These are phyloP conservation scores for Eragrostis tef DNA, from an alignment of 202 grass and related monocot genomes.

Conservation along the genomic window DNA sequence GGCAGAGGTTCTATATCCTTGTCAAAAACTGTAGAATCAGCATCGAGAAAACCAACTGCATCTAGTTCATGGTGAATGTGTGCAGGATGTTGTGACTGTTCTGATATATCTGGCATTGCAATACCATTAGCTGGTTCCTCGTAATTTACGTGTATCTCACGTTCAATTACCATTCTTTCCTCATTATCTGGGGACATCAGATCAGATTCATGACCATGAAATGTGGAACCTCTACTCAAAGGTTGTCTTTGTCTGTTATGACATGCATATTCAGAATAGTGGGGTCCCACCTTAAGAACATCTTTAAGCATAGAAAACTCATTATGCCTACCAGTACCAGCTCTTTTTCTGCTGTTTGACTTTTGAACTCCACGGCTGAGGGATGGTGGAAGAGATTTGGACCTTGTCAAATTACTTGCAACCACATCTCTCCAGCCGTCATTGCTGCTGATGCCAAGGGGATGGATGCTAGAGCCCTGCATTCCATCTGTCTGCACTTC, in stretches of 20 bases:
- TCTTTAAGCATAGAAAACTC: conserved; percentile 86
- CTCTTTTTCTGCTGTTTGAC: conserved; percentile 63
- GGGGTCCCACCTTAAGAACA: conserved; percentile 71
- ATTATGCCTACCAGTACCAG: conserved; percentile 51
- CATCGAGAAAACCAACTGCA: conserved; percentile 32
- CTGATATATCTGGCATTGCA: conserved; percentile 36
- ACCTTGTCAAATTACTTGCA: conserved; percentile 63
- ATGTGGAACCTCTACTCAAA: conserved; percentile 37
- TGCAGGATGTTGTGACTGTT: conserved; percentile 43
- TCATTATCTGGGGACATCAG: conserved; percentile 41
- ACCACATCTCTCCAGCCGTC: conserved; percentile 65
- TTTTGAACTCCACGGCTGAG: conserved; percentile 53
- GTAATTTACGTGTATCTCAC: conserved; percentile 76
- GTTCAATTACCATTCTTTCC: conserved; percentile 61
- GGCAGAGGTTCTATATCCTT: conserved; percentile 27
- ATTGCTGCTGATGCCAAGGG: conserved; percentile 62
- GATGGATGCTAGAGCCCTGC: conserved; percentile 38
- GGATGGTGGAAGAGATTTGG: conserved; percentile 72
- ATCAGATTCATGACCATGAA: conserved; percentile 44
- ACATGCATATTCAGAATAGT: conserved; percentile 56
- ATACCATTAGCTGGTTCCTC: conserved; percentile 54
- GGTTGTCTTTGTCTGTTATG: conserved; percentile 48
- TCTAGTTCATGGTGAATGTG: conserved; percentile 42
- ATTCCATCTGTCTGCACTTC: conserved; percentile 48
- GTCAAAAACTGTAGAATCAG: conserved; percentile 41